These are phyloP conservation scores for Cyamopsis tetragonoloba DNA, from an alignment of 306 rosid genomes.

Conservation along the genomic window DNA sequence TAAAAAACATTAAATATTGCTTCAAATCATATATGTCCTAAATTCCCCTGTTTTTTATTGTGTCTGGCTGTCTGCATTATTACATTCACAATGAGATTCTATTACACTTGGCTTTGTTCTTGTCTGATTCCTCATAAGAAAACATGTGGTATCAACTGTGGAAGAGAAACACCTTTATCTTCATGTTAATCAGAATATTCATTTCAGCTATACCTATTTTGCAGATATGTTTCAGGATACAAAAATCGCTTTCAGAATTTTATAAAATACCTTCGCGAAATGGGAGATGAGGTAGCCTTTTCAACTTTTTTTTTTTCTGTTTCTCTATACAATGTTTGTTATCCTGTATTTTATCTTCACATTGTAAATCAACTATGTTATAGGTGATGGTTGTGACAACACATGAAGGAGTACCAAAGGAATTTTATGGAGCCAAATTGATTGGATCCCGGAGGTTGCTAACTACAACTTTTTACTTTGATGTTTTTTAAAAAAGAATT, in stretches of 20 bases:
- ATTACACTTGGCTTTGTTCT: background rate
- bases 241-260: slow-evolving; percentile 54
- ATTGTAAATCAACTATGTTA: slow-evolving; percentile 6
- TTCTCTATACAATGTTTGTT: background rate
- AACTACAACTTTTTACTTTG: background rate
- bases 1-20: no score
- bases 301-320: background rate
- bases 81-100: background rate
- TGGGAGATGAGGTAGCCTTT: slow-evolving; percentile 52
- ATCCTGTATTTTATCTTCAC: background rate
- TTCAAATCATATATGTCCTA: no score
- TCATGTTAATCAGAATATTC: background rate
- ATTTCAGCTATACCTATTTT: slow-evolving; percentile 14
- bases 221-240: slow-evolving; percentile 54
- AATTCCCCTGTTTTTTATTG: background rate
- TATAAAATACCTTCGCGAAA: slow-evolving; percentile 48
- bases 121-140: background rate
- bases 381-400: slow-evolving; percentile 98
- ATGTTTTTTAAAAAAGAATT: background rate
- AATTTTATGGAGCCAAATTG: slow-evolving; percentile 86
- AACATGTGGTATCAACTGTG: background rate
- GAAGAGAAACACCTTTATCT: background rate
- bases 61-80: background rate
- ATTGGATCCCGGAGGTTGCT: slow-evolving; percentile 87
- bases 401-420: slow-evolving; percentile 91